phyloP scores from a whole-genome alignment of 1,284 basidiomycete genomes.

The Fistulina hepatica region DNA sequence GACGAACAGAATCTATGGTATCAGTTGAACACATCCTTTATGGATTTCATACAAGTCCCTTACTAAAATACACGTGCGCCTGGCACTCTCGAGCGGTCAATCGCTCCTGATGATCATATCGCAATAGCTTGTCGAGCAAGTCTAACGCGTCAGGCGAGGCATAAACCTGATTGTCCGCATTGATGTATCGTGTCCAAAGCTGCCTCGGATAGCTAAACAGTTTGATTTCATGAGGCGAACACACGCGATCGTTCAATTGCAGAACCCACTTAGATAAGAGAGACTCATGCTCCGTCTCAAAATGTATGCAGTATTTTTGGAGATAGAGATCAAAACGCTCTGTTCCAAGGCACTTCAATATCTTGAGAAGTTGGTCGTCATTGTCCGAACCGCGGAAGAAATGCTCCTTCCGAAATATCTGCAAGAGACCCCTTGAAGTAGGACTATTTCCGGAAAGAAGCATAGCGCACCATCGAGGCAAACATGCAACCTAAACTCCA shows the following conservation, averaged over 20 bases:
- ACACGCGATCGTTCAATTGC: background rate
- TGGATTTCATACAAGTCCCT: constrained; percentile 18
- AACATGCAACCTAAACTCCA: constrained; percentile 90
- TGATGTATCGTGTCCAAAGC: constrained; percentile 66
- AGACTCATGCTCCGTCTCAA: constrained; percentile 58
- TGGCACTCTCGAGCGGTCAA: constrained; percentile 74
- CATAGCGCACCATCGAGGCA: constrained; percentile 60
- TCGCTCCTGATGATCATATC: constrained; percentile 79
- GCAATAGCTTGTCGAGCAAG: constrained; percentile 74
- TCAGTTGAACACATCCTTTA: constrained; percentile 5
- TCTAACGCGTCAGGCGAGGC: constrained; percentile 70
- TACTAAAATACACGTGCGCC: constrained; percentile 71
- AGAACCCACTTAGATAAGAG: constrained; percentile 47
- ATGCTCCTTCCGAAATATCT: constrained; percentile 71
- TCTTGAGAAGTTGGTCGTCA: constrained; percentile 83
- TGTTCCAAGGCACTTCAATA: constrained; percentile 79
- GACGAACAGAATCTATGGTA: constrained; percentile 37
- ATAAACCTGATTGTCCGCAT: constrained; percentile 61
- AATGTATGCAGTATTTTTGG: constrained; percentile 66
- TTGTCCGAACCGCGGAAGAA: constrained; percentile 89
- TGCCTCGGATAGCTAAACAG: constrained; percentile 54
- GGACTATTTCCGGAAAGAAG: background rate
- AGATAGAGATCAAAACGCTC: constrained; percentile 69
- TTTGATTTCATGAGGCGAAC: constrained; percentile 4
- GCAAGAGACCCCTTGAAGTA: constrained; percentile 1